phyloP scores from a whole-genome alignment of 2,329 filamentous ascomycete genomes.

The Phialophora macrospora region DNA sequence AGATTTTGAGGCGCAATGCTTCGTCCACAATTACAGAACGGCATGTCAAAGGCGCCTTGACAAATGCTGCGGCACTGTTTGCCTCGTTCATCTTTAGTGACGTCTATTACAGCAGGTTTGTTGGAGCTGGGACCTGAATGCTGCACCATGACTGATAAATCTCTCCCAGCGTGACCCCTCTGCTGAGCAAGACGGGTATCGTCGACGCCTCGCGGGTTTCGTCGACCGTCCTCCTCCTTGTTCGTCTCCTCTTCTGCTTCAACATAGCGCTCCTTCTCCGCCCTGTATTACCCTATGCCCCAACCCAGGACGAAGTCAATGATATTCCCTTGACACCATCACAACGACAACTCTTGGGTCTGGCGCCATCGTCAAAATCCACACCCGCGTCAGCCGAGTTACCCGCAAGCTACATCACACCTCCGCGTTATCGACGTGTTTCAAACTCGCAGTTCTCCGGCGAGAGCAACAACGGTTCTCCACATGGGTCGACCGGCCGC shows the following conservation, averaged over 20 bases:
- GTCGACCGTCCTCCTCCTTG: constrained; percentile 56
- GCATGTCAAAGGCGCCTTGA: constrained; percentile 71
- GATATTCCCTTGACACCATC: constrained; percentile 92
- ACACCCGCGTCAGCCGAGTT: constrained; percentile 62
- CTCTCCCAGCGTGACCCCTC: constrained; percentile 43
- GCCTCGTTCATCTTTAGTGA: constrained; percentile 52
- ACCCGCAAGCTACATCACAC: constrained; percentile 66
- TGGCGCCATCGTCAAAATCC: constrained; percentile 70
- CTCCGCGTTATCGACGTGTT: constrained; percentile 75
- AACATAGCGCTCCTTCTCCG: constrained; percentile 74
- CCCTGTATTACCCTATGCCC: constrained; percentile 65
- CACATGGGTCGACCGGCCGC: constrained; percentile 55
- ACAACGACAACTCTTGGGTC: constrained; percentile 81
- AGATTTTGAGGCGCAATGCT: constrained; percentile 82
- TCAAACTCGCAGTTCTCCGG: constrained; percentile 56
- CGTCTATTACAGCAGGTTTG: constrained; percentile 34
- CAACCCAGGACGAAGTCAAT: constrained; percentile 73
- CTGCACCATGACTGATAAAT: constrained; percentile 26
- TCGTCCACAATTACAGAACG: constrained; percentile 77
- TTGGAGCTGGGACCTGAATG: constrained; percentile 4
- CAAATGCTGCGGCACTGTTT: constrained; percentile 66
- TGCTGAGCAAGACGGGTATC: constrained; percentile 45
- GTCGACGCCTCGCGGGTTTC: constrained; percentile 43
- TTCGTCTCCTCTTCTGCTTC: constrained; percentile 67
- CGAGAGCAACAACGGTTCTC: constrained; percentile 37